Evolutionary conservation across 2,329 filamentous ascomycete genomes (phyloP), one percentile per base, ranked within the genome.

Genomic region (Arthrobotrys entomopaga): DNA sequence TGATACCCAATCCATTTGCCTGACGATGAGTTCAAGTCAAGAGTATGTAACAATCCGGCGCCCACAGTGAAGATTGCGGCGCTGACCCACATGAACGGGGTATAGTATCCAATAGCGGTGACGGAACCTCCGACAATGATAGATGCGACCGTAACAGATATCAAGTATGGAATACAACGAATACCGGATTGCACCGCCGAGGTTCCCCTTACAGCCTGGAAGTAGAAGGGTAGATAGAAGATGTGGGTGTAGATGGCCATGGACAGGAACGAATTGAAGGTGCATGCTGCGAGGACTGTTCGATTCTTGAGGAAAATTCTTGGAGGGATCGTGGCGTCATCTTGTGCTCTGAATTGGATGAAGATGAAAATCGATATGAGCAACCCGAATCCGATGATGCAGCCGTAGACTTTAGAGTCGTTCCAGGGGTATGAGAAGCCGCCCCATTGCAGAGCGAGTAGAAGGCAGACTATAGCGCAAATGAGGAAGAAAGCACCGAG

Each of bases 161-260:
- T 82, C 69, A 83, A 79, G 65, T 81, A 83, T 0, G 82, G 82
- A 0, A 81, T 80, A 73, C 83, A 84, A 65, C 82, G 81, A 56
- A 85, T 83, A 16, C 83, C 84, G 5, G 83, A 84, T 42, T 82
- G 81, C 56, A 83, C 81, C 5, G 84, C 83, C 2, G 80, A 80
- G 11, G 80, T 80, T 3, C 80, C 81, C 60, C 82, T 82, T 72
- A 84, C 81, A 3, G 82, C 83, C 75, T 85, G 83, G 77, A 85
- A 84, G 80, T 82, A 85, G 60, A 84, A 81, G 0, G 83, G 83
- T 1, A 84, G 66, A 67, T 81, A 83, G 65, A 82, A 83, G 83
- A 77, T 46, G 82, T 80, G 43, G 82, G 80, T 75, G 84, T 81
- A 13, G 79, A 79, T 2, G 2, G 78, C 81, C 20, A 80, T 80